Base-by-base conservation (phyloP, 2,329 filamentous ascomycete species). In the Zalaria sp. region DNA sequence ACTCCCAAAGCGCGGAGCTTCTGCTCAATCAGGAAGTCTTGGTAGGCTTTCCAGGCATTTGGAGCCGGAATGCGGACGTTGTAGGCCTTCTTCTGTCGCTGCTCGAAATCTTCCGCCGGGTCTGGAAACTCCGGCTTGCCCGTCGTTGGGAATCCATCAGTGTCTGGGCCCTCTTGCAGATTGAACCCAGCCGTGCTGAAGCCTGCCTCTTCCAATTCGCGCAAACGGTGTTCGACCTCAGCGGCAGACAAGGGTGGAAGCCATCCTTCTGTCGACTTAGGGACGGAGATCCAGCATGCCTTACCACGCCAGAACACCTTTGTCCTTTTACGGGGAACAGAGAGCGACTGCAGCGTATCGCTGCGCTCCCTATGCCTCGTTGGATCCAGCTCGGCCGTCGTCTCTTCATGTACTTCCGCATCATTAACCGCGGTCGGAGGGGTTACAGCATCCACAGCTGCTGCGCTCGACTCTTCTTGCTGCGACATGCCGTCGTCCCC, bases 1-100 rank as follows among this genome's bases (percentile, higher is more conserved):
- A 96, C 91, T 49, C 91, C 91, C 42, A 98, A 71, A 39, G 89
- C 88, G 46, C 87, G 79, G 40, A 98, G 70, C 64, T 95, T 98
- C 46, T 89, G 86, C 64, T 98, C 91, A 51, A 84, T 79, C 31
- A 96, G 67, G 50, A 82, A 80, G 42, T 82, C 75, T 44, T 88
- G 82, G 59, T 96, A 94, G 26, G 77, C 69, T 54, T 85, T 81
- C 80, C 81, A 84, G 52, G 75, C 72, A 34, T 79, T 77, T 47
- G 81, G 63, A 53, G 85, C 81, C 2, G 84, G 82, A 45, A 91
- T 69, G 25, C 71, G 71, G 31, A 91, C 79, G 41, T 67, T 69
- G 54, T 69, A 81, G n/a, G 59, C 59, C 4, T 64, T 61, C 37
- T 69, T 57, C 10, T 66, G 60, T 37, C 75, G 69, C 51, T 83